Evolutionary conservation across 1,139 yeast genomes (phyloP).

Genomic region (Magnusiomyces suaveolens): DNA sequence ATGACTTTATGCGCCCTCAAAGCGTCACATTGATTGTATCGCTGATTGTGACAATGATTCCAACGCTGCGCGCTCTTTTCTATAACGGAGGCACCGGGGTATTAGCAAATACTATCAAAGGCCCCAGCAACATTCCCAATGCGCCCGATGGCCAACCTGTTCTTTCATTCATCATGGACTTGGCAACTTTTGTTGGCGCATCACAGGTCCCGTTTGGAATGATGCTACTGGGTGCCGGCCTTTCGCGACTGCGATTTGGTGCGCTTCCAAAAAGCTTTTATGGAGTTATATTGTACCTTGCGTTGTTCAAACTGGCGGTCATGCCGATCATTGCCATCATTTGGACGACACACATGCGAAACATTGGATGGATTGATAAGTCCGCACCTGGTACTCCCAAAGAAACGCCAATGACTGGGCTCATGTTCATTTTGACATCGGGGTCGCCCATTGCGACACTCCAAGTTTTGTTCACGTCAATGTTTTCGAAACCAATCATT

Average conservation of each 20-base stretch:
- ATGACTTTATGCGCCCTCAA: conserved; percentile 62
- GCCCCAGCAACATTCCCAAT: conserved; percentile 36
- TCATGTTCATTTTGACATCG: conserved; percentile 65
- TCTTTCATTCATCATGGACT: conserved; percentile 73
- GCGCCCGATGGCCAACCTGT: conserved; percentile 88
- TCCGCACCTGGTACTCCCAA: not conserved
- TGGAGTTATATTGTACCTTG: conserved; percentile 44
- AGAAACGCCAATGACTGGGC: conserved; percentile 50
- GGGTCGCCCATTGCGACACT: conserved; percentile 85
- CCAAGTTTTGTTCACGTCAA: conserved; percentile 73
- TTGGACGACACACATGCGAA: conserved; percentile 42
- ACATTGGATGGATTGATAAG: conserved; percentile 41
- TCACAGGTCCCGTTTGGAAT: conserved; percentile 88
- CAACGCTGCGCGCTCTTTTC: conserved; percentile 76
- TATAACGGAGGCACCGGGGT: conserved; percentile 18
- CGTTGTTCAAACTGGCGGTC: conserved; percentile 40
- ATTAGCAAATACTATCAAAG: not conserved
- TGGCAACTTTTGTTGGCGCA: conserved; percentile 65
- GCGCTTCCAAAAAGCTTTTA: conserved; percentile 61
- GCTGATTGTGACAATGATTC: conserved; percentile 65
- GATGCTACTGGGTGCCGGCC: conserved; percentile 72
- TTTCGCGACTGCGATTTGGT: conserved; percentile 57
- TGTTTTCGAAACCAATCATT: conserved; percentile 53
- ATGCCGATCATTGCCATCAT: conserved; percentile 56
- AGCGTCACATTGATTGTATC: conserved; percentile 56